phyloP scores from a whole-genome alignment of 1,139 yeast species.

The Sugiyamaella castrensis region DNA sequence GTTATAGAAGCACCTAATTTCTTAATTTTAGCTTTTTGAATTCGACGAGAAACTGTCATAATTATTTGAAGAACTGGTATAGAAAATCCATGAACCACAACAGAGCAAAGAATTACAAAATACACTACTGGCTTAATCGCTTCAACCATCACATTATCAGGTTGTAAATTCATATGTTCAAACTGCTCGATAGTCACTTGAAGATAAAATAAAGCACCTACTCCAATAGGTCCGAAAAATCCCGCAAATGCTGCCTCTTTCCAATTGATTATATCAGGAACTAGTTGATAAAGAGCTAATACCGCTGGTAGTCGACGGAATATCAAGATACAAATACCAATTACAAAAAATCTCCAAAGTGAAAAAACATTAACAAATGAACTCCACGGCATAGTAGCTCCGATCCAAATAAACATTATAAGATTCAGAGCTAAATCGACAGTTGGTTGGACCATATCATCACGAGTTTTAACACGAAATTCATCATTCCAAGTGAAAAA shows the following conservation, averaged over 20 bases:
- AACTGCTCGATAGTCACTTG: slow-evolving; percentile 28
- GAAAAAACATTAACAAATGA: slow-evolving; percentile 28
- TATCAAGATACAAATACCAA: slow-evolving; percentile 34
- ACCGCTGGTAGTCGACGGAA: slow-evolving; percentile 40
- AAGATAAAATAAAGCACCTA: slow-evolving; percentile 41
- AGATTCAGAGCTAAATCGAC: slow-evolving; percentile 38
- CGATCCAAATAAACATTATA: slow-evolving; percentile 39
- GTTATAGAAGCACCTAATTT: background rate
- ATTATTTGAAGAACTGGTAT: slow-evolving; percentile 25
- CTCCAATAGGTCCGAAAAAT: slow-evolving; percentile 48
- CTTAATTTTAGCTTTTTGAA: background rate
- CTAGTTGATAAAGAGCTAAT: slow-evolving; percentile 35
- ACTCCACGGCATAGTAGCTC: slow-evolving; percentile 41
- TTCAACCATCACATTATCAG: slow-evolving; percentile 19
- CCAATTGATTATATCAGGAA: slow-evolving; percentile 40
- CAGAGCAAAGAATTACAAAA: slow-evolving; percentile 31
- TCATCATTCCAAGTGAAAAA: slow-evolving; percentile 38
- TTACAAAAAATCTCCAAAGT: slow-evolving; percentile 37
- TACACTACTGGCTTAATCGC: slow-evolving; percentile 30
- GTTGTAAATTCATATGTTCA: slow-evolving; percentile 15
- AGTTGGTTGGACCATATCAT: slow-evolving; percentile 35
- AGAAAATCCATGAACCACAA: slow-evolving; percentile 35
- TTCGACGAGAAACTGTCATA: background rate
- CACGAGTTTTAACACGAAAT: slow-evolving; percentile 33
- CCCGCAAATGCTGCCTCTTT: slow-evolving; percentile 44